These are phyloP conservation scores for Hura crepitans DNA, from an alignment of 441 rosid genomes.

Conservation along the genomic window DNA sequence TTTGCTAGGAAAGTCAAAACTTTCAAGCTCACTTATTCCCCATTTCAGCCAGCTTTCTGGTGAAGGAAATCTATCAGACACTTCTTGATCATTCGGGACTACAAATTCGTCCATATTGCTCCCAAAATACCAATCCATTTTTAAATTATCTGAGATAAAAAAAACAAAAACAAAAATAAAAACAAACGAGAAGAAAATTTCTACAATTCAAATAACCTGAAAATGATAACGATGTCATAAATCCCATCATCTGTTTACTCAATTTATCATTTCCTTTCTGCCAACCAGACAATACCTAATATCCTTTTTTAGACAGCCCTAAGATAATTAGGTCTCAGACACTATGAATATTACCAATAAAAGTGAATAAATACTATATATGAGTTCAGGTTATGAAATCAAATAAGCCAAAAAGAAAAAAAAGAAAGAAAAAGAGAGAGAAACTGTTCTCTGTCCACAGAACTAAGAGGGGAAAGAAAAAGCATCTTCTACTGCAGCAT, in stretches of 20 bases:
- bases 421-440: not conserved
- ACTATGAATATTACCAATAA: not conserved
- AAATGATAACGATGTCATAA: not conserved
- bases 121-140: slow-evolving; percentile 58
- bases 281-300: not conserved
- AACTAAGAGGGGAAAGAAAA: not conserved
- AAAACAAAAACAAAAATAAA: not conserved
- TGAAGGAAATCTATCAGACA: slow-evolving; percentile 41
- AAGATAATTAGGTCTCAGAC: not conserved
- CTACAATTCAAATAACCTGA: not conserved
- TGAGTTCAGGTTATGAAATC: not conserved
- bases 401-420: not conserved
- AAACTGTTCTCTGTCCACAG: not conserved
- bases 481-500: not conserved
- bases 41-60: slow-evolving; percentile 59
- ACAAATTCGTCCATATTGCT: slow-evolving; percentile 43
- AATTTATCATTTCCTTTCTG: not conserved
- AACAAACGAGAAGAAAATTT: not conserved
- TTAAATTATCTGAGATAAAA: slow-evolving; percentile 20
- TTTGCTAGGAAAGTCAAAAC: slow-evolving; percentile 30
- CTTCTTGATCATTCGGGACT: slow-evolving; percentile 52
- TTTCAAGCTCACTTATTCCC: slow-evolving; percentile 38
- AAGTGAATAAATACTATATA: not conserved
- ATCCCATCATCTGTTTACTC: not conserved
- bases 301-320: too few species aligned